These are phyloP conservation scores for Cyberlindnera sargentensis DNA, from an alignment of 805 yeast genomes.

Conservation along the genomic window DNA sequence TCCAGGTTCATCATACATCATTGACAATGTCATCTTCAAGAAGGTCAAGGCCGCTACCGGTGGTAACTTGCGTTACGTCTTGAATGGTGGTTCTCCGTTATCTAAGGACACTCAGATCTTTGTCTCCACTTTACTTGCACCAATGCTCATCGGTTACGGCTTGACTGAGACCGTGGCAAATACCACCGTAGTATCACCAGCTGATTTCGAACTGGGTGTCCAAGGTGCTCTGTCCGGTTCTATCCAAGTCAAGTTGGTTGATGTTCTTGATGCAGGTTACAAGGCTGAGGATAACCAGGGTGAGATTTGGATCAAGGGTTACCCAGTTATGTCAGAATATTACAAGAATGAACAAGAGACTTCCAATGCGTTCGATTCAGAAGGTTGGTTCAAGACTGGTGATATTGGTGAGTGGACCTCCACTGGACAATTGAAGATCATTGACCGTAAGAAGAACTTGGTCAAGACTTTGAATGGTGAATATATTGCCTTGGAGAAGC, in stretches of 20 bases:
- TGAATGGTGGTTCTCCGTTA: conserved; percentile 93
- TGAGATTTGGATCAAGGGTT: conserved; percentile 79
- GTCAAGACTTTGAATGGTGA: conserved; percentile 97
- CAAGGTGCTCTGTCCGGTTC: conserved; percentile 82
- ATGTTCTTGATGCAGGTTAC: conserved; percentile 88
- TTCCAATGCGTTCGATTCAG: conserved; percentile 55
- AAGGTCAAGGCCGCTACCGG: conserved; percentile 93
- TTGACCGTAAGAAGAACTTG: conserved; percentile 93
- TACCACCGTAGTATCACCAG: conserved; percentile 60
- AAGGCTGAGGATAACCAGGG: conserved; percentile 88
- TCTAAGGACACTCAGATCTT: conserved; percentile 77
- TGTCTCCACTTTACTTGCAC: conserved; percentile 66
- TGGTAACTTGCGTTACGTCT: conserved; percentile 63
- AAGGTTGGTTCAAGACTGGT: conserved; percentile 94
- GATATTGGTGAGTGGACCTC: conserved; percentile 93
- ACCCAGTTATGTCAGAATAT: conserved; percentile 66
- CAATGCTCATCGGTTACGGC: conserved; percentile 93
- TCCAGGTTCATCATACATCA: conserved; percentile 59
- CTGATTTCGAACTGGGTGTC: conserved; percentile 61
- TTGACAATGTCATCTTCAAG: conserved; percentile 74
- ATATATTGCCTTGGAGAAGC: conserved; percentile 92
- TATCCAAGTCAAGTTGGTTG: conserved; percentile 81
- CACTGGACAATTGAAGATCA: conserved; percentile 70
- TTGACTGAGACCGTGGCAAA: conserved; percentile 95
- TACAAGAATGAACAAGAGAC: conserved; percentile 83